Conservation (phyloP, 768 basidiomycete genomes). For the Lentinus brumalis region DNA sequence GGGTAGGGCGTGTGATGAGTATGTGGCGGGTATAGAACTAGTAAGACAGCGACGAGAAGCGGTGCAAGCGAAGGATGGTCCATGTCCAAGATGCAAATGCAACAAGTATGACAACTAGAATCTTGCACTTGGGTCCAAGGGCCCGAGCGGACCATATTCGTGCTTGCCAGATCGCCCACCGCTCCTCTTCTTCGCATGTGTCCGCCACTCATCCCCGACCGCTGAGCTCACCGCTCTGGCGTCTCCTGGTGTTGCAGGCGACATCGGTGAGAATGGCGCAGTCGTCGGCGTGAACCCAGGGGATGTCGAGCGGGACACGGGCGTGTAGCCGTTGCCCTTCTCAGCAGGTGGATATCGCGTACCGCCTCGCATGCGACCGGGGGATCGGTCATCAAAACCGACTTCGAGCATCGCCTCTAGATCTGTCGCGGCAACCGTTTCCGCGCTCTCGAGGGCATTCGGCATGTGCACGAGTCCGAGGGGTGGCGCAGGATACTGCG, state of each 20-base stretch:
- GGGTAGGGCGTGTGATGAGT: slow-evolving; percentile 2
- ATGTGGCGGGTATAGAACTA: slow-evolving; percentile 19
- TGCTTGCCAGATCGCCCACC: slow-evolving; percentile 36
- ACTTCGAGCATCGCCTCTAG: slow-evolving; percentile 91
- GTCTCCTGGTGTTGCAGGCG: slow-evolving; percentile 32
- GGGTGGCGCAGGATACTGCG: slow-evolving; percentile 83
- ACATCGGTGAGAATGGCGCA: slow-evolving; percentile 32
- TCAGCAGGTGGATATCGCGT: slow-evolving; percentile 69
- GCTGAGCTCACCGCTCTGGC: slow-evolving; percentile 40
- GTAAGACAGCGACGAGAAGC: slow-evolving; percentile 18
- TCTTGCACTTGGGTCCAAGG: slow-evolving; percentile 37
- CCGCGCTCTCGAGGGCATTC: slow-evolving; percentile 37
- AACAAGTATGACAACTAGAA: slow-evolving; percentile 19
- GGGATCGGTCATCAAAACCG: slow-evolving; percentile 79
- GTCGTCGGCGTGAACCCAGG: slow-evolving; percentile 31
- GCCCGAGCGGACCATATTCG: slow-evolving; percentile 52
- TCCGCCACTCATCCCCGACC: slow-evolving; percentile 38
- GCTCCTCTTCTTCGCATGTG: slow-evolving; percentile 43
- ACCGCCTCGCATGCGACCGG: slow-evolving; percentile 37
- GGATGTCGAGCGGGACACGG: slow-evolving; percentile 53
- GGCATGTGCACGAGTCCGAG: slow-evolving; percentile 53
- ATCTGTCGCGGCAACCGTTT: slow-evolving; percentile 67
- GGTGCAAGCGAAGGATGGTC: slow-evolving; percentile 16
- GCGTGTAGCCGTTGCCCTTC: slow-evolving; percentile 57
- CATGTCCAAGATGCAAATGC: slow-evolving; percentile 10